A percentile compares a stretch with the other conserved stretches of the same genome.
Evolutionary conservation across 2,329 filamentous ascomycete species (phyloP).

Genomic region (Fusarium citri): DNA sequence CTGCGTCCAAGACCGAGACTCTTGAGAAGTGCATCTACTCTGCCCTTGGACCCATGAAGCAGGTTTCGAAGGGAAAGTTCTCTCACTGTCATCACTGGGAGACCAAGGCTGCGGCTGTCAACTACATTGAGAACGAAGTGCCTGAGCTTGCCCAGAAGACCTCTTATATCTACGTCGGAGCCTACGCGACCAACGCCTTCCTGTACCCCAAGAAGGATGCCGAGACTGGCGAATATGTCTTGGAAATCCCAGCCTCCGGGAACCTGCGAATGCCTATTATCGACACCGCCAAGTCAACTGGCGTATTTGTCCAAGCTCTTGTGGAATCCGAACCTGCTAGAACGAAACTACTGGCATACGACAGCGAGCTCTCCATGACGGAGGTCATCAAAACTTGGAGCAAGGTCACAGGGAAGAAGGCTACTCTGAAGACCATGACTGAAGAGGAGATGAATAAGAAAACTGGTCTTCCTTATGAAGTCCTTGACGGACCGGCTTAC

Average conservation of each 20-base stretch:
- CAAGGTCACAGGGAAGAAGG: constrained; percentile 52
- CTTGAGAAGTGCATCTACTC: constrained; percentile 62
- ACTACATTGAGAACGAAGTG: constrained; percentile 56
- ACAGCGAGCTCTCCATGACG: constrained; percentile 51
- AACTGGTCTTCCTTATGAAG: constrained; percentile 52
- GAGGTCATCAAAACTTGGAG: constrained; percentile 53
- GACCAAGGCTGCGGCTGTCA: constrained; percentile 61
- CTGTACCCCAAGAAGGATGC: constrained; percentile 44
- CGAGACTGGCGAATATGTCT: constrained; percentile 46
- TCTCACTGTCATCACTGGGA: constrained; percentile 62
- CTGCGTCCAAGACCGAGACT: constrained; percentile 54
- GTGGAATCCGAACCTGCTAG: constrained; percentile 54
- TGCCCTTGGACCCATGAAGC: constrained; percentile 59
- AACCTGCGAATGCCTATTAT: constrained; percentile 54
- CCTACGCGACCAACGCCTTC: constrained; percentile 41
- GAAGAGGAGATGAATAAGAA: constrained; percentile 51
- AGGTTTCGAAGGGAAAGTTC: constrained; percentile 57
- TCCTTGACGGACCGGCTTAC: constrained; percentile 52
- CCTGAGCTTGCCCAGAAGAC: constrained; percentile 57
- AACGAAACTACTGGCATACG: constrained; percentile 59
- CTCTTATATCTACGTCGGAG: constrained; percentile 42
- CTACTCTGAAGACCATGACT: constrained; percentile 46
- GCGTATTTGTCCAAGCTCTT: constrained; percentile 58
- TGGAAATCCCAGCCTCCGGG: constrained; percentile 47
- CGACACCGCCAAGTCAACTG: constrained; percentile 53